Evolutionary conservation across 208 protist genomes (phyloP).

Genomic region (Novymonas esmeraldas): DNA sequence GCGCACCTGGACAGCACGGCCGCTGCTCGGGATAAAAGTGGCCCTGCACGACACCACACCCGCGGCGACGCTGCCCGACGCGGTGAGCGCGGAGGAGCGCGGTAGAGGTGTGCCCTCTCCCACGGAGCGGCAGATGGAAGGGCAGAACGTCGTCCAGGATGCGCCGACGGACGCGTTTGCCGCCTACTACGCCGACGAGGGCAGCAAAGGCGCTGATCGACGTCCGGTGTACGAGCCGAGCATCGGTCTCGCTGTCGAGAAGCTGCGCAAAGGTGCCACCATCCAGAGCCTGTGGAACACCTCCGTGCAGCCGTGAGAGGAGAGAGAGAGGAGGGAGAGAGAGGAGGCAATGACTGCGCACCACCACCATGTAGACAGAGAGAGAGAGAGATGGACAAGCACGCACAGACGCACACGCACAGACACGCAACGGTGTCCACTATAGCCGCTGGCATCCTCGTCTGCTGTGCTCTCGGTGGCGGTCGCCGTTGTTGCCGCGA

Average conservation of each 20-base stretch:
- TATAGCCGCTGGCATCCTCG: no score
- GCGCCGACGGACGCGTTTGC: conserved; percentile 86
- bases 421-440: no score
- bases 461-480: no score
- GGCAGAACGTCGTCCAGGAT: conserved; percentile 79
- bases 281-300: conserved; percentile 87
- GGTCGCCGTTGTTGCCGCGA: neutral
- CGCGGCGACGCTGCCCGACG: conserved; percentile 3
- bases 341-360: neutral
- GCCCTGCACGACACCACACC: conserved; percentile 27
- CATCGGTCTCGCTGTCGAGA: conserved; percentile 93
- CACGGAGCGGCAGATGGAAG: conserved; percentile 46
- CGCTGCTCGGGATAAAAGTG: conserved; percentile 83
- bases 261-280: conserved; percentile 77
- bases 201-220: conserved; percentile 74
- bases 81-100: conserved; percentile 1
- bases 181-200: conserved; percentile 92
- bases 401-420: no score
- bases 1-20: conserved; percentile 73
- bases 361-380: no score
- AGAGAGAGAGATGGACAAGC: no score
- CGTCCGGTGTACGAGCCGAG: conserved; percentile 76
- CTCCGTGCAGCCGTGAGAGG: conserved; percentile 4
- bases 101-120: no score
- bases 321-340: neutral